Percentiles rank a stretch among this genome's conserved stretches.
Conservation (phyloP, 768 basidiomycete species). For the Exidia glandulosa region DNA sequence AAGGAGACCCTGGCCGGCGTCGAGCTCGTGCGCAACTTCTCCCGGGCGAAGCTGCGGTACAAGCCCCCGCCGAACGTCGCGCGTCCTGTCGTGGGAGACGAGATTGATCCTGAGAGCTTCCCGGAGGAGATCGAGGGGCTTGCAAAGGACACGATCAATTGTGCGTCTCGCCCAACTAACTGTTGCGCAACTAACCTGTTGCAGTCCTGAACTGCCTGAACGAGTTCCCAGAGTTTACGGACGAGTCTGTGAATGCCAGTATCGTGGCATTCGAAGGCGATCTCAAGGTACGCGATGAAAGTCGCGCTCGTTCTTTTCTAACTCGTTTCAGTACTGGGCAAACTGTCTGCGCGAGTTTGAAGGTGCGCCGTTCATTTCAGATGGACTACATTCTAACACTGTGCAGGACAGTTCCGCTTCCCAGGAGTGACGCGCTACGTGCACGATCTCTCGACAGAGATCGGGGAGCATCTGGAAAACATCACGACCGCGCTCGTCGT, state of each 20-base stretch:
- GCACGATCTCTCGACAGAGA: conserved; percentile 25
- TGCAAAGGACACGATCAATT: conserved; percentile 56
- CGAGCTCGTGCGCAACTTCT: not conserved
- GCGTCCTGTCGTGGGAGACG: conserved; percentile 42
- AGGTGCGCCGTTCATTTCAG: conserved; percentile 24
- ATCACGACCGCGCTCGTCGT: conserved; percentile 57
- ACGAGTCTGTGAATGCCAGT: conserved; percentile 59
- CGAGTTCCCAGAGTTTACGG: conserved; percentile 48
- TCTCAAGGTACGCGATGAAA: conserved; percentile 36
- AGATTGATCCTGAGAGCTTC: conserved; percentile 53
- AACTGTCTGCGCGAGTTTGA: conserved; percentile 56
- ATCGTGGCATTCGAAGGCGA: conserved; percentile 60
- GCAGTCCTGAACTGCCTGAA: conserved; percentile 62
- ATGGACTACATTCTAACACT: conserved; percentile 1
- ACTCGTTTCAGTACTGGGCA: conserved; percentile 50
- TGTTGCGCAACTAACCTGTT: conserved; percentile 49
- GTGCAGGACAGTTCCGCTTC: conserved; percentile 63
- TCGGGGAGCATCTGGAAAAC: conserved; percentile 56
- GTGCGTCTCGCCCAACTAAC: conserved; percentile 50
- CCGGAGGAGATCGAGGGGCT: conserved; percentile 53
- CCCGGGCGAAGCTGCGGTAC: not conserved
- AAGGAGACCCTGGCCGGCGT: not conserved
- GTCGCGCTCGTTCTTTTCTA: conserved; percentile 2
- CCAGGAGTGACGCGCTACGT: conserved; percentile 65
- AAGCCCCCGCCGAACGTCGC: conserved; percentile 30